These are phyloP conservation scores for Lentinula edodes DNA, from an alignment of 768 basidiomycete genomes.

Conservation along the genomic window DNA sequence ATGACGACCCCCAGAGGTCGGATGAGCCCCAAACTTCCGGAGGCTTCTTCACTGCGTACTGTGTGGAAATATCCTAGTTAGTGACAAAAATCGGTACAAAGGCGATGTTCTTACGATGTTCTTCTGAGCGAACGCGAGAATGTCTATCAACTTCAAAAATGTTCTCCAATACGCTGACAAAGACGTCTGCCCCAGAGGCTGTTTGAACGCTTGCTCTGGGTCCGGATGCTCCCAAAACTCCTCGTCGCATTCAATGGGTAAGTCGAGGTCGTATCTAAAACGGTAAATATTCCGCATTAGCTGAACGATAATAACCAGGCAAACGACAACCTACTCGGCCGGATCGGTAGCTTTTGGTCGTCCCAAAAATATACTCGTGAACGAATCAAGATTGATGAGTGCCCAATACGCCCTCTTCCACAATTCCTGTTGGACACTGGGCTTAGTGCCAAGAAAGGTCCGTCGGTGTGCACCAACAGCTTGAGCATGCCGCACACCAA, in stretches of 20 bases:
- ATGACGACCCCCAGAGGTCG: neutral
- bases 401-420: conserved; percentile 72
- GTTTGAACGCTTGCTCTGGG: conserved; percentile 35
- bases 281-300: conserved; percentile 1
- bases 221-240: conserved; percentile 48
- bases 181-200: conserved; percentile 29
- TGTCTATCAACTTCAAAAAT: conserved; percentile 36
- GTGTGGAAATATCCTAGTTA: neutral
- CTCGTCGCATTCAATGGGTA: conserved; percentile 52
- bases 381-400: conserved; percentile 5
- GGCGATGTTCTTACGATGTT: conserved; percentile 34
- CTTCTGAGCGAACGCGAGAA: conserved; percentile 43
- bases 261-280: conserved; percentile 50
- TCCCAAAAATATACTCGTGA: conserved; percentile 36
- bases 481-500: conserved; percentile 67
- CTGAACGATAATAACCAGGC: neutral
- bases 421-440: conserved; percentile 57
- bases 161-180: conserved; percentile 27
- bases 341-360: conserved; percentile 25
- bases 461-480: conserved; percentile 69
- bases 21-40: neutral
- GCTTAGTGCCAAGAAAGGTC: conserved; percentile 22
- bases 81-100: neutral
- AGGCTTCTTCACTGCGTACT: conserved; percentile 1
- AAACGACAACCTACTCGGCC: neutral